These are phyloP conservation scores for Phytopythium helicoides DNA, from an alignment of 352 stramenopile species.

Conservation along the genomic window DNA sequence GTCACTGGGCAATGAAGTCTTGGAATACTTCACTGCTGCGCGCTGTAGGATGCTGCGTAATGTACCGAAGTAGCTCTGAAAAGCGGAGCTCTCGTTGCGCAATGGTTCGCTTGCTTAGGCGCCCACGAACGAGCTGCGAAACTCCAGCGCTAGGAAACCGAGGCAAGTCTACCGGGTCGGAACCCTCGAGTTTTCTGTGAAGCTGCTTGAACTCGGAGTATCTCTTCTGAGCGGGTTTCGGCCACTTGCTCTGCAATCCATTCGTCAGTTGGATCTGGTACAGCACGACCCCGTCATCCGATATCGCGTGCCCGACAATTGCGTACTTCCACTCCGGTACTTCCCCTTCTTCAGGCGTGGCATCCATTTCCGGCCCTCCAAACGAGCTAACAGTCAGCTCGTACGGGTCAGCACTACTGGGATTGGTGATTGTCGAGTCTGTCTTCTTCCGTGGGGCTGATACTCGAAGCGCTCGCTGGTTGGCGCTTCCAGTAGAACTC, in stretches of 20 bases:
- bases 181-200: conserved; percentile 35
- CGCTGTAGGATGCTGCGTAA: conserved; percentile 35
- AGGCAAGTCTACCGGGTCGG: conserved; percentile 34
- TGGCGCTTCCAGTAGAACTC: background rate
- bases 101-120: conserved; percentile 42
- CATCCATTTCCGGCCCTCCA: conserved; percentile 3
- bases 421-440: conserved; percentile 7
- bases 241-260: conserved; percentile 24
- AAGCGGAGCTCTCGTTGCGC: conserved; percentile 46
- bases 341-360: conserved; percentile 10
- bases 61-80: conserved; percentile 41
- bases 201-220: conserved; percentile 60
- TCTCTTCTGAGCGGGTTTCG: conserved; percentile 26
- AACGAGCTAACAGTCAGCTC: conserved; percentile 14
- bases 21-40: conserved; percentile 43
- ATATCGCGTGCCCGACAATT: conserved; percentile 24
- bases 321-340: conserved; percentile 23
- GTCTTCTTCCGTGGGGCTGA: background rate
- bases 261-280: conserved; percentile 42
- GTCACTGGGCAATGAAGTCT: conserved; percentile 33
- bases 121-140: conserved; percentile 43
- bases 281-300: conserved; percentile 27
- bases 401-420: background rate
- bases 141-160: conserved; percentile 33
- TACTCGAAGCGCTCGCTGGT: background rate